Evolutionary conservation across 768 basidiomycete genomes (phyloP).

Genomic region (Lanmaoa pseudosensibilis): DNA sequence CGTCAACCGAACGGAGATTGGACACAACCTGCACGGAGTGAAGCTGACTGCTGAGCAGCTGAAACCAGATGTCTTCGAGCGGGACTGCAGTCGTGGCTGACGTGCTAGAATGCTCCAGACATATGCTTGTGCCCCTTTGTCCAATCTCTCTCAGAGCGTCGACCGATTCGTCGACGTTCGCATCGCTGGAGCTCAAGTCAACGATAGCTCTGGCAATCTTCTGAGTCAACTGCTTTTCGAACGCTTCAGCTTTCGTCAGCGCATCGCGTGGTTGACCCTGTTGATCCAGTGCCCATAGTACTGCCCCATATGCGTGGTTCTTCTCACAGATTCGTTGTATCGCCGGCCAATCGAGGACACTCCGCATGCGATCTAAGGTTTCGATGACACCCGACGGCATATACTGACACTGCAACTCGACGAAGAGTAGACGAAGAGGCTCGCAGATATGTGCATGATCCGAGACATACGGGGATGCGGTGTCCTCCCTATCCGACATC

Average conservation of each 20-base stretch:
- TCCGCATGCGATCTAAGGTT: conserved; percentile 53
- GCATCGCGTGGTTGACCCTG: conserved; percentile 64
- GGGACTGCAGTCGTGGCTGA: conserved; percentile 42
- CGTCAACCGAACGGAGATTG: conserved; percentile 34
- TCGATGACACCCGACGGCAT: conserved; percentile 63
- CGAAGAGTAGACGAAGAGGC: conserved; percentile 57
- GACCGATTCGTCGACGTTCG: conserved; percentile 37
- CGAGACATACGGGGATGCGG: conserved; percentile 20
- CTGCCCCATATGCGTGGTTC: conserved; percentile 66
- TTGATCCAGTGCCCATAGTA: conserved; percentile 76
- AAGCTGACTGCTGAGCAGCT: conserved; percentile 79
- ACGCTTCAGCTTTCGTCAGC: conserved; percentile 62
- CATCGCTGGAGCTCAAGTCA: conserved; percentile 10
- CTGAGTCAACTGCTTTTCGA: conserved; percentile 51
- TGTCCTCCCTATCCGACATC: conserved; percentile 42
- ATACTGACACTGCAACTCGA: conserved; percentile 72
- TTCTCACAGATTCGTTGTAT: conserved; percentile 66
- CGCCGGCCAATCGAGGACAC: conserved; percentile 54
- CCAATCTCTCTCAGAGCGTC: conserved; percentile 58
- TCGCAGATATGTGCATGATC: conserved; percentile 50
- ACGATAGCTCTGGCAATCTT: conserved; percentile 43
- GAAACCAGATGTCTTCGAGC: conserved; percentile 88
- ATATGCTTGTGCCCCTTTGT: conserved; percentile 63
- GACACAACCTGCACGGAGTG: conserved; percentile 73
- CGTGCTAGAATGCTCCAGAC: conserved; percentile 61